These are phyloP conservation scores for Roridomyces roridus DNA, from an alignment of 768 basidiomycete genomes.

Conservation along the genomic window DNA sequence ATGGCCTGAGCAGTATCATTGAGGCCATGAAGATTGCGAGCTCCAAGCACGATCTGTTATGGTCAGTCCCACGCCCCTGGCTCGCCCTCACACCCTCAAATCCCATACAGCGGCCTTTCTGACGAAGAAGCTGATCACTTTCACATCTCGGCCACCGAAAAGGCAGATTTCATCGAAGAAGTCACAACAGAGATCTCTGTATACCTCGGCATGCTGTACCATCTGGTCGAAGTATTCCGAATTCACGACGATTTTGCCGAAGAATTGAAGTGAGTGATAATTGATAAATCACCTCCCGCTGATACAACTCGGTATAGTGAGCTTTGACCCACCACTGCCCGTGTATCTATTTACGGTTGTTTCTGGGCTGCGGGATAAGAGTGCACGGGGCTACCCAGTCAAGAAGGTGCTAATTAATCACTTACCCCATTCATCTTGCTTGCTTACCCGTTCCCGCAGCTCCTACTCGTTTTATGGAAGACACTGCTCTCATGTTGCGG, in stretches of 20 bases:
- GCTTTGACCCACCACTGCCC: constrained; percentile 91
- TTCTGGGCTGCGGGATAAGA: constrained; percentile 90
- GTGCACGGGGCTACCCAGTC: constrained; percentile 94
- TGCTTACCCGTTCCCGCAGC: constrained; percentile 49
- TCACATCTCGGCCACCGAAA: constrained; percentile 72
- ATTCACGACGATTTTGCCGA: constrained; percentile 95
- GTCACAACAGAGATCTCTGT: constrained; percentile 91
- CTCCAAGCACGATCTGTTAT: constrained; percentile 83
- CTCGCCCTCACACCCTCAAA: constrained; percentile 3
- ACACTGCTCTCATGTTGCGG: constrained; percentile 91
- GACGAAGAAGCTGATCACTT: constrained; percentile 78
- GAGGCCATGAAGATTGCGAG: constrained; percentile 91
- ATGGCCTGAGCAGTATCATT: constrained; percentile 83
- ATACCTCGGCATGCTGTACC: constrained; percentile 95
- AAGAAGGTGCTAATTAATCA: constrained; percentile 73
- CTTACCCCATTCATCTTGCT: constrained; percentile 11
- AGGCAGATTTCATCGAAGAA: constrained; percentile 85
- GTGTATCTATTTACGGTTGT: constrained; percentile 91
- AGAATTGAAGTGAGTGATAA: constrained; percentile 69
- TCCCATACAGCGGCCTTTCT: constrained; percentile 66
- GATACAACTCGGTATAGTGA: constrained; percentile 70
- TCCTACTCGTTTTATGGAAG: constrained; percentile 95
- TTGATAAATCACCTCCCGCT: constrained; percentile 3
- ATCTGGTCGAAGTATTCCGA: constrained; percentile 92
- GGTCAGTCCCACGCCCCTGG: constrained; percentile 46